A percentile compares a stretch with the other conserved stretches of the same genome.
phyloP scores from a whole-genome alignment of 179 eudicot genomes.

The Silene coronaria region DNA sequence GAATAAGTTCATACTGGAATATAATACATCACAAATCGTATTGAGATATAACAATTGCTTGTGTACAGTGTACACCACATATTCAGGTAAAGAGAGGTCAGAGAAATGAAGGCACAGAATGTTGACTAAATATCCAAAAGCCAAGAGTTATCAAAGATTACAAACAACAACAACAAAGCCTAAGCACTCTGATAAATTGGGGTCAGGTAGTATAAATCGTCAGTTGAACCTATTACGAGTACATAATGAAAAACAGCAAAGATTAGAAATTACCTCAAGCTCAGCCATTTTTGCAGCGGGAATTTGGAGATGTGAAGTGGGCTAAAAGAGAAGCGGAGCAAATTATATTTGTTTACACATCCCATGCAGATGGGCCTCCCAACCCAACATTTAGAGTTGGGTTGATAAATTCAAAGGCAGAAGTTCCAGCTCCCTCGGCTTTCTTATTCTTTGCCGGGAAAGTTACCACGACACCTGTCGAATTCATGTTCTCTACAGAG shows the following conservation, averaged over 20 bases:
- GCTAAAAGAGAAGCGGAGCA: background rate
- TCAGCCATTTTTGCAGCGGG: background rate
- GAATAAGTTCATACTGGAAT: background rate
- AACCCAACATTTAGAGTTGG: conserved; percentile 50
- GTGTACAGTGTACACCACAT: background rate
- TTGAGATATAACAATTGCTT: background rate
- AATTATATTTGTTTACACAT: conserved; percentile 13
- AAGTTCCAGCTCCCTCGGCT: conserved; percentile 28
- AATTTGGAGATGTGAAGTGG: background rate
- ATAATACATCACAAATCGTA: background rate
- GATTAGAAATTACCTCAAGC: background rate
- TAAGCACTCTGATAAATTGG: background rate
- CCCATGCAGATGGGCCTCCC: conserved; percentile 88
- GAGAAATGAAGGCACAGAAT: background rate
- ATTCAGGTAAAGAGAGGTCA: background rate
- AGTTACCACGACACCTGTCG: conserved; percentile 36
- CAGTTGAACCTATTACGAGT: background rate
- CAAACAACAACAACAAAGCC: background rate
- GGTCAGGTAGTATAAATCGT: background rate
- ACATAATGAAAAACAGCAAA: background rate
- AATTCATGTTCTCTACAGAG: conserved; percentile 23
- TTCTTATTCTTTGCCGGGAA: conserved; percentile 47
- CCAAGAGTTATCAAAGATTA: background rate
- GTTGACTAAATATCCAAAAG: background rate
- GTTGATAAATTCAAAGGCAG: conserved; percentile 30